phyloP scores from a whole-genome alignment of 2,329 filamentous ascomycete species.

The Exophiala calicioides region DNA sequence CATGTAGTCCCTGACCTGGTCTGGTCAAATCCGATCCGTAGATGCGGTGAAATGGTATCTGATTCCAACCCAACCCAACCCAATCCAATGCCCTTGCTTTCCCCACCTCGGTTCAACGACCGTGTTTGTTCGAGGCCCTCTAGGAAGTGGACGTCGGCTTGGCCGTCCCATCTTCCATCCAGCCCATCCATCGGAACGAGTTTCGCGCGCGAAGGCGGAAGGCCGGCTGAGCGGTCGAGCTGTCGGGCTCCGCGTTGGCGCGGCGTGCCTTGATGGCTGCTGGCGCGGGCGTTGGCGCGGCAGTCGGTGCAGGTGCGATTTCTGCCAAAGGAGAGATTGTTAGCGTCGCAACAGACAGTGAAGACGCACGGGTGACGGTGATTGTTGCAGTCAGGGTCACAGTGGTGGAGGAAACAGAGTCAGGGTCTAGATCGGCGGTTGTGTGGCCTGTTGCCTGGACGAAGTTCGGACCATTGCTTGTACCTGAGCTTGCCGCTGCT shows the following conservation, averaged over 20 bases:
- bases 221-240: slow-evolving; percentile 11
- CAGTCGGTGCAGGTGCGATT: slow-evolving; percentile 1
- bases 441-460: too few relatives aligned
- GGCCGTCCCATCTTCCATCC: slow-evolving; percentile 1
- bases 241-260: not conserved
- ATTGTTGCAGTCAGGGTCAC: not conserved
- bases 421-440: too few relatives aligned
- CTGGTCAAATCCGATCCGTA: too few relatives aligned
- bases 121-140: not conserved
- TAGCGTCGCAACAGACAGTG: not conserved
- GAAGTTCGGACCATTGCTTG: too few relatives aligned
- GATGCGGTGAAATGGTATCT: too few relatives aligned
- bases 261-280: too few relatives aligned
- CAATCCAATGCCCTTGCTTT: too few relatives aligned
- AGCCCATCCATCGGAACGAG: slow-evolving; percentile 16
- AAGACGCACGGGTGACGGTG: not conserved
- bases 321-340: not conserved
- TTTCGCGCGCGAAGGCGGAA: slow-evolving; percentile 19
- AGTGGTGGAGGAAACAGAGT: not conserved
- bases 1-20: too few relatives aligned
- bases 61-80: too few relatives aligned
- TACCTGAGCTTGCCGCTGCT: too few relatives aligned
- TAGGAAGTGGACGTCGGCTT: slow-evolving; percentile 2
- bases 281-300: slow-evolving; percentile 2
- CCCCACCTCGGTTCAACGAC: too few relatives aligned